Evolutionary conservation across 2,329 filamentous ascomycete species (phyloP), one percentile per base, ranked within the genome.

Genomic region (Aspergillus bombycis): DNA sequence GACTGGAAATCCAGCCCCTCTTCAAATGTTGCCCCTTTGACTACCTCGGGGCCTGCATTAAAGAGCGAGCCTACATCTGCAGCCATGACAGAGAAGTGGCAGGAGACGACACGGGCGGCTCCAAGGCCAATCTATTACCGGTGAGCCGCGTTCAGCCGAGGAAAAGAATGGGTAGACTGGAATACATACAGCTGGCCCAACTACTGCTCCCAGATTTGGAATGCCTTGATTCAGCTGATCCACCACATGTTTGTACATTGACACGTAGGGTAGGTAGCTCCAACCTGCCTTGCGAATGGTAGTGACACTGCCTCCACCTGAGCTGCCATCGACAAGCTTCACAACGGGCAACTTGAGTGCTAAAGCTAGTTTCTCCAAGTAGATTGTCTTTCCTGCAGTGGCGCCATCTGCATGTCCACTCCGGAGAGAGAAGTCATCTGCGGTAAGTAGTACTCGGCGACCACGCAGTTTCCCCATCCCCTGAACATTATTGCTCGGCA

Each of bases 21-120:
- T 71, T 89, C 87, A 66, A 89, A 89, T 0, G 87, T 90, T 1
- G 88, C 88, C 8, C 83, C 79, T 56, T 85, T 84, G 21, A 89
- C 88, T 0, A 89, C 86, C 64, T 85, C 84, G 0, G 87, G 87
- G 0, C 88, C 88, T 8, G 88, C 88, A 70, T 89, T 89, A 71
- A 90, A 89, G 28, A 89, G 70, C 1, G 82, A 81, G 0, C 87
- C 88, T 1, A 90, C 80, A 71, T 89, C 86, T 5, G 78, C 86
- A 3, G 87, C 86, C 87, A 89, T 89, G 38, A 89, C 87, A 1
- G 83, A 86, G 70, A 89, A 90, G 70, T 89, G 88, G 53, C 86
- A 89, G 1, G 82, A 81, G 1, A 87, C 85, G 0, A 89, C 86
- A 46, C 87, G 77, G 1, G 87, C 87, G 3, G 87, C 86, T 9